phyloP scores from a whole-genome alignment of 1,284 basidiomycete species.

The Ustilago trichophora region DNA sequence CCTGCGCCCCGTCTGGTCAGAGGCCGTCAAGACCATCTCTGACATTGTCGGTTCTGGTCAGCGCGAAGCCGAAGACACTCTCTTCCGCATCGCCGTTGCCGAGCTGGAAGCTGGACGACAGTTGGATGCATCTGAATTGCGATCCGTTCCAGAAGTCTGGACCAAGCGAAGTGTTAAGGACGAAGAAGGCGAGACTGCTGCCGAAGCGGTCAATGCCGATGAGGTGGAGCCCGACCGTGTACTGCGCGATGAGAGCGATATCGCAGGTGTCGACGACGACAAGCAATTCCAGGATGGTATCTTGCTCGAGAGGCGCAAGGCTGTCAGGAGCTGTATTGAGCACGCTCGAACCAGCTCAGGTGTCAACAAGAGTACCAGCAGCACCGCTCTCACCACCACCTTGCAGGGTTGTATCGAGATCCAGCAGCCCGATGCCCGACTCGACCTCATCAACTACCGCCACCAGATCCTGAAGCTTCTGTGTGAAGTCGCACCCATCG shows the following conservation, averaged over 20 bases:
- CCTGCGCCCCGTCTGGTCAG: conserved; percentile 61
- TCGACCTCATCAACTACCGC: conserved; percentile 59
- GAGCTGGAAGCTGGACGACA: conserved; percentile 38
- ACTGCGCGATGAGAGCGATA: conserved; percentile 31
- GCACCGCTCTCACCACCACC: conserved; percentile 20
- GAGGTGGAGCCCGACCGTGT: conserved; percentile 37
- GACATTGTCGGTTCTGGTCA: conserved; percentile 46
- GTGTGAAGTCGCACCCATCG: conserved; percentile 32
- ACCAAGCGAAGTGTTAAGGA: not conserved
- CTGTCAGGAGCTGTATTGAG: conserved; percentile 41
- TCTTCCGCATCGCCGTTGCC: conserved; percentile 26
- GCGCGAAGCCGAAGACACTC: conserved; percentile 6
- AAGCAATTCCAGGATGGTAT: conserved; percentile 57
- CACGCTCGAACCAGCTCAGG: conserved; percentile 34
- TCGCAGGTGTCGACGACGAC: conserved; percentile 43
- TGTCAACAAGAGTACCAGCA: not conserved
- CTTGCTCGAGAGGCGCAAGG: conserved; percentile 32
- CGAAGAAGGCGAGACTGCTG: conserved; percentile 1
- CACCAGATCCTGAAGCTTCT: conserved; percentile 57
- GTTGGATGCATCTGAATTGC: conserved; percentile 19
- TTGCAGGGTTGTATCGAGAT: conserved; percentile 25
- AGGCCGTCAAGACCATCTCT: conserved; percentile 53
- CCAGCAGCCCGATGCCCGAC: conserved; percentile 47
- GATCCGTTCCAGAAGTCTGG: conserved; percentile 23
- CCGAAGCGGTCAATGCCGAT: conserved; percentile 9